Base-by-base conservation (phyloP, 2,329 filamentous ascomycete species). In the Pseudocercospora pini-densiflorae region DNA sequence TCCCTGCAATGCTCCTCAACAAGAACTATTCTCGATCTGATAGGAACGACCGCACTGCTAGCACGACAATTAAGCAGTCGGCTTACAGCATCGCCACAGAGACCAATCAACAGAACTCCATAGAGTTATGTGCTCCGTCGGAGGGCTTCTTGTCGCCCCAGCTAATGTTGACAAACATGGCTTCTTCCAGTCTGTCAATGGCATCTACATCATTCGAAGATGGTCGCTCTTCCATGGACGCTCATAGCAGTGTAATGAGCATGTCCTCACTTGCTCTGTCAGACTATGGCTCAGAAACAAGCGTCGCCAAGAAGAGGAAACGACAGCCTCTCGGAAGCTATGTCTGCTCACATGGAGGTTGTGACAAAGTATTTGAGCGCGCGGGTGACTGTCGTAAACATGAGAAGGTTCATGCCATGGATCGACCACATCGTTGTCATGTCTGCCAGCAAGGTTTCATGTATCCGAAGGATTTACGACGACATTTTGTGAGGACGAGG, bases 321-420 rank as follows among this genome's bases (percentile, higher is more conserved):
- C 62, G 68, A 10, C 49, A 65, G 31, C 68, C 68, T 5, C 45
- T 55, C 19, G 68, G 65, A 3, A 61, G 61, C 5, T 70, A 57
- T 24, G 57, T 62, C 3, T 70, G 68, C 33, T 33, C 33, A 27
- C 47, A 57, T 21, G 31, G 31, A 7, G 61, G 33, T 5, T 70
- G 68, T 36, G 63, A 63, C 19, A 64, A 64, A 33, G 55, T 66
- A 2, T 70, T 70, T 23, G 59, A 68, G 43, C 63, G 68, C 4
- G 68, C 65, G n/a, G 68, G 68, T 1, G 68, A 70, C 19, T 57
- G 68, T 1, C 59, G 65, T 3, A 70, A 70, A 19, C 65, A 70
- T 43, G 68, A 70, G 53, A 68, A 70, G 63, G 64, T 68, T 23
- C 68, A 70, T 40, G 51, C 43, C 5, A 55, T 45, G 10, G 60